Evolutionary conservation across 371 early-diverging fungal species (phyloP), one percentile per base, ranked within the genome.

Genomic region (Rhizopus arrhizus): DNA sequence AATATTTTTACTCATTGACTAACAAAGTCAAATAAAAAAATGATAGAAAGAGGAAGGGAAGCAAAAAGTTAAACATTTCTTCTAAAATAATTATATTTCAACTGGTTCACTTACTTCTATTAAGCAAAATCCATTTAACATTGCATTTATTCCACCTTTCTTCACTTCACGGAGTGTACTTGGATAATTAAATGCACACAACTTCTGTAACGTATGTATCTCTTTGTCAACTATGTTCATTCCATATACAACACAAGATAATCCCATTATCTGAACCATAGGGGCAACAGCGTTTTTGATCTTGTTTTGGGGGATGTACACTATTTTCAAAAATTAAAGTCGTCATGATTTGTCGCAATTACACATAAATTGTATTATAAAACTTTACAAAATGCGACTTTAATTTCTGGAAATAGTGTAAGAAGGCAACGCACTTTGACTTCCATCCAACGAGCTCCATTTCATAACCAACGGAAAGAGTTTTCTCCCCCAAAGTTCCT

Each of bases 151-250:
- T 28, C 50, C 56, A 56, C 62, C 56, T 0, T 10, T 36, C 22
- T 45, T 49, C 0, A 62, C 41, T 56, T 62, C 62, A 62, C 56
- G 62, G 0, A 13, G 56, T 56, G 56, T 62, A 51, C 45, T 51
- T 2, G 62, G 56, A 62, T 62, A 56, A 62, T 56, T 56, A 48
- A 57, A 57, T 10, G 57, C 3, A 57, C 6, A 57, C 28, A 57
- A 13, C 22, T 34, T 61, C 15, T 61, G 54, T 3, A 61, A 61
- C 6, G 61, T 40, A 29, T 60, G 53, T 4, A 53, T 46, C 54
- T 53, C 46, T 22, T 61, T 61, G 16, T 61, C 61, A 40, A 54
- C 7, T 41, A 55, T 35, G 32, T 61, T 61, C 56, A 61, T 56
- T 0, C 51, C 62, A n/a, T 61, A 61, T 29, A 61, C 35, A 5